Percentiles rank a stretch among this genome's conserved stretches.
phyloP scores from a whole-genome alignment of 1,284 basidiomycete species.

The Volvariella surrecta region DNA sequence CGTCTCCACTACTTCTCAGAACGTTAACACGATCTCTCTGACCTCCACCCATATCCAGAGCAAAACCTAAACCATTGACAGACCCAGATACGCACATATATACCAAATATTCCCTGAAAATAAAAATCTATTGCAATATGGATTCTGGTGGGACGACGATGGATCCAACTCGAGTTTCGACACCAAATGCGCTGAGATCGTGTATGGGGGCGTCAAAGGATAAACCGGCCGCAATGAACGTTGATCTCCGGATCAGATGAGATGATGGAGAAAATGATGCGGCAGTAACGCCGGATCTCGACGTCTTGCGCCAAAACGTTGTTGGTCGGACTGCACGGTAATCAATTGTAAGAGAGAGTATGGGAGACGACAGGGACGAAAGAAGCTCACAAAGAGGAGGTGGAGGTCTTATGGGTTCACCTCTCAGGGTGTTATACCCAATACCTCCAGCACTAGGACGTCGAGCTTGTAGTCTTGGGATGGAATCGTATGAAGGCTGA shows the following conservation, averaged over 20 bases:
- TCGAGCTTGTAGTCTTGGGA: too few relatives aligned
- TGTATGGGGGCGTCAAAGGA: constrained; percentile 49
- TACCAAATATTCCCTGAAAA: too few relatives aligned
- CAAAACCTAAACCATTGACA: too few relatives aligned
- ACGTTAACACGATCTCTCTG: too few relatives aligned
- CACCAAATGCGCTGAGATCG: constrained; percentile 58
- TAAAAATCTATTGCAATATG: too few relatives aligned
- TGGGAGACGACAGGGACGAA: not conserved
- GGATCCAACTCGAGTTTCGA: constrained; percentile 50
- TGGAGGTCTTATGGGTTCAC: constrained; percentile 44
- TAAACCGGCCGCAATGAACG: constrained; percentile 65
- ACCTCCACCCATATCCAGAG: too few relatives aligned
- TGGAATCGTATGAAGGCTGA: constrained; percentile 14
- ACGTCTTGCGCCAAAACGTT: constrained; percentile 65
- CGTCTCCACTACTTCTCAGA: too few relatives aligned
- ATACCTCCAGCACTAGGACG: too few relatives aligned
- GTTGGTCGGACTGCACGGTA: constrained; percentile 44
- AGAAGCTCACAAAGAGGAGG: constrained; percentile 51
- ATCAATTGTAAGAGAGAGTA: constrained; percentile 1
- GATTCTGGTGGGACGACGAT: constrained; percentile 28
- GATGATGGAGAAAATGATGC: constrained; percentile 61
- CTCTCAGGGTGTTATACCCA: constrained; percentile 20
- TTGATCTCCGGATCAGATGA: constrained; percentile 61
- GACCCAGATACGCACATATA: too few relatives aligned
- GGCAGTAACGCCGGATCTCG: constrained; percentile 53